These are phyloP conservation scores for Magnusiomyces tetraspermus DNA, from an alignment of 1,139 yeast genomes.

Conservation along the genomic window DNA sequence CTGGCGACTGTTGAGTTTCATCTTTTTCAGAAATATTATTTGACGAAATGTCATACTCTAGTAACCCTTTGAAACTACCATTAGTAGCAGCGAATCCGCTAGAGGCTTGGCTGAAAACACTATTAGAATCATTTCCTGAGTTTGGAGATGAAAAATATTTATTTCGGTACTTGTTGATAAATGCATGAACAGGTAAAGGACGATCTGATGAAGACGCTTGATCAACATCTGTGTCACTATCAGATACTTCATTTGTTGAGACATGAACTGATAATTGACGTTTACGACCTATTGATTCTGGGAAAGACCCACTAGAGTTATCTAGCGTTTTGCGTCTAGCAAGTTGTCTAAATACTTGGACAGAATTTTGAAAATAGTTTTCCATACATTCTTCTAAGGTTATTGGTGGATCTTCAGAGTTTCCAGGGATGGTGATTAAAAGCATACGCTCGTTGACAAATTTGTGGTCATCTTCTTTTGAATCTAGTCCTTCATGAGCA, in stretches of 20 bases:
- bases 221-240: not conserved
- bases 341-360: conserved; percentile 58
- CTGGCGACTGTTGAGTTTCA: too few species aligned
- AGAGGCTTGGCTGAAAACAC: not conserved
- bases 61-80: not conserved
- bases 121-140: not conserved
- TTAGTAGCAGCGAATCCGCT: not conserved
- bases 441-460: conserved; percentile 59
- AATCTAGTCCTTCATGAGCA: conserved; percentile 65
- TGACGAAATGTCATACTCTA: not conserved
- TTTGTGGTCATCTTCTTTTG: conserved; percentile 57
- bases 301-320: conserved; percentile 5
- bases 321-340: conserved; percentile 46
- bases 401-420: conserved; percentile 36
- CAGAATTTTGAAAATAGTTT: conserved; percentile 61
- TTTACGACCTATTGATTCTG: not conserved
- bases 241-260: not conserved
- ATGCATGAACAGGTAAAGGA: not conserved
- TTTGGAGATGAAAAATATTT: not conserved
- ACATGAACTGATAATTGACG: conserved; percentile 2
- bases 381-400: conserved; percentile 65
- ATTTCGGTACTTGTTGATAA: not conserved
- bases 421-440: conserved; percentile 58
- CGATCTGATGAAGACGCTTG: not conserved
- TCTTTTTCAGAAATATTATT: not conserved